These are phyloP conservation scores for Verticillium albo-atrum DNA, from an alignment of 2,329 filamentous ascomycete genomes.

Conservation along the genomic window DNA sequence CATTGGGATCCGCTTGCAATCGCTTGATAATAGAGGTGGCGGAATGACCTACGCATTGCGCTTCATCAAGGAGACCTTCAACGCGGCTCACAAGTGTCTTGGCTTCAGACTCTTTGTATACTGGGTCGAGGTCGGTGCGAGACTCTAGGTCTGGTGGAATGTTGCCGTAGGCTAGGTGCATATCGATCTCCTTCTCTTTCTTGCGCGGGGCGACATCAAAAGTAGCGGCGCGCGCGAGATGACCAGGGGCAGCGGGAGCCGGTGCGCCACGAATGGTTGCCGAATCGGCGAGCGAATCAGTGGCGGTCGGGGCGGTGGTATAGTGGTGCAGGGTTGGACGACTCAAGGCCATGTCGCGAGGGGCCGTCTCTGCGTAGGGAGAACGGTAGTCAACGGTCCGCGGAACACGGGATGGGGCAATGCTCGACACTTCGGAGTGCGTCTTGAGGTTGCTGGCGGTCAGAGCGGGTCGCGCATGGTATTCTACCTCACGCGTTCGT, in stretches of 20 bases:
- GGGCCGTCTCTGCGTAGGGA: constrained; percentile 38
- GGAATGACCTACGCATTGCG: constrained; percentile 81
- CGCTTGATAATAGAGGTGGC: constrained; percentile 80
- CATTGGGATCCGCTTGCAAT: constrained; percentile 65
- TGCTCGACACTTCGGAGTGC: constrained; percentile 47
- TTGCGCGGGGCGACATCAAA: constrained; percentile 22
- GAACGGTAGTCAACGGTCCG: constrained; percentile 32
- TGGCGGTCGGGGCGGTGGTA: constrained; percentile 20
- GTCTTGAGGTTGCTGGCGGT: constrained; percentile 50
- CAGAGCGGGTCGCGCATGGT: constrained; percentile 32
- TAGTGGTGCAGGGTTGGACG: constrained; percentile 12
- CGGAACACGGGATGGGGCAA: constrained; percentile 33
- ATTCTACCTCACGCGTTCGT: constrained; percentile 4
- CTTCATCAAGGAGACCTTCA: constrained; percentile 76
- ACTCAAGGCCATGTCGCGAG: constrained; percentile 35
- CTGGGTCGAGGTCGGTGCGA: constrained; percentile 42
- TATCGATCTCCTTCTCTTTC: constrained; percentile 62
- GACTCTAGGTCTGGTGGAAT: constrained; percentile 63
- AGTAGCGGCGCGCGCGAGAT: not conserved
- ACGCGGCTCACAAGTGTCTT: constrained; percentile 65
- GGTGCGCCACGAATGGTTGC: not conserved
- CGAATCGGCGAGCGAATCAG: constrained; percentile 7
- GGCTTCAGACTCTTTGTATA: constrained; percentile 43
- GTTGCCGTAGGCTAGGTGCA: constrained; percentile 88
- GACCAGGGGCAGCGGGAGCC: constrained; percentile 3